Evolutionary conservation across 495 filamentous ascomycete species (phyloP), one percentile per base, ranked within the genome.

Genomic region (Hyphodiscus hymeniophilus): DNA sequence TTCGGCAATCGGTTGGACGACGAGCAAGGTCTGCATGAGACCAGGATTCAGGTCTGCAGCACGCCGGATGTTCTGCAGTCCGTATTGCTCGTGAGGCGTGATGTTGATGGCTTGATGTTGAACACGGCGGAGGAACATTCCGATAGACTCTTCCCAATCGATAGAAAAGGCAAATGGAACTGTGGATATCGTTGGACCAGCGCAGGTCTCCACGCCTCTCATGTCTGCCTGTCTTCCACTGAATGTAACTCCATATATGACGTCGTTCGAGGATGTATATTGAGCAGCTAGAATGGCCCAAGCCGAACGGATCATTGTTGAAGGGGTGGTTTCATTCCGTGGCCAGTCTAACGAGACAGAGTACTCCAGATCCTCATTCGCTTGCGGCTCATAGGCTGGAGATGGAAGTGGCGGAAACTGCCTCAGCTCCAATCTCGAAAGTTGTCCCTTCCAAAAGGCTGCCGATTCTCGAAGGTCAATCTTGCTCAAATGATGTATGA

Each of bases 71-170:
- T 84, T 72, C 58, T 84, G 80, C 60, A 88, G 69, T 7, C 84
- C 84, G 58, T 76, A 70, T 40, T 84, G 79, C 60, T 88, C 77
- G 57, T 80, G 77, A 0, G 77, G 71, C 5, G 78, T 75, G 1
- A 71, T 70, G 0, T 65, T 63, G 17, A 77, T 57, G 17, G 73
- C 67, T n/a, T 70, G 62, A 24, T 75, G 65, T 40, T 83, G 78
- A 1, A 88, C 64, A 1, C 77, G 65, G 2, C 70, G 72, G 5
- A 61, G 55, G 7, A 81, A 64, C 7, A 72, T 64, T 7, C 69
- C 68, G 24, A 74, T 72, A 7, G 79, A 67, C 6, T 77, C 77
- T 7, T 65, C 71, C 3, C 84, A 66, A 0, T 76, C 84, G 58
- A 79, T 77, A 2, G 79, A 66, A 28, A 52, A 33, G 22, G 42